Base-by-base conservation (phyloP, 345 rosid genomes). In the Limnanthes douglasii region DNA sequence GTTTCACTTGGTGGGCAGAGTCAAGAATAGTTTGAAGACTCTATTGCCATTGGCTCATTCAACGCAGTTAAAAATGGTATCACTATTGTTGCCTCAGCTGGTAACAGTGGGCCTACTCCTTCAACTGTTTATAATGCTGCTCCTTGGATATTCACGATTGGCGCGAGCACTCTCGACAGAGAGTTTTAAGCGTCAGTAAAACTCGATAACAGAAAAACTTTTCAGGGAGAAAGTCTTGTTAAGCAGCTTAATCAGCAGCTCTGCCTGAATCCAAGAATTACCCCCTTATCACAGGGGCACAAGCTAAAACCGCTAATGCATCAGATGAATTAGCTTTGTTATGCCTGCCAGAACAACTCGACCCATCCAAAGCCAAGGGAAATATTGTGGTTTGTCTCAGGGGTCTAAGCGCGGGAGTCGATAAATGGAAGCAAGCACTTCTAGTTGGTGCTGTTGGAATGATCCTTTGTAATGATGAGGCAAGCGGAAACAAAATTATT, bases 91-190 rank as follows among this genome's bases (percentile, higher is more conserved):
- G 55, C 74, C 1, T 67, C 78, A 0, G 71, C 74, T 0, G 74
- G 79, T 21, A 66, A 66, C 31, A 36, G 31, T 13, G 73, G 70
- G 4, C 75, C 71, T 0, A n/a, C 0, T 4, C 1, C 15, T 5
- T 46, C 5, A 11, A 31, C 58, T 14, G 51, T 59, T 5, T 69
- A 68, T 17, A 68, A 68, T 22, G 74, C 66, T 15, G 63, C 45
- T 1, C 74, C 67, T 1, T 68, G 74, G 74, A 64, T 56, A 15
- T 44, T 68, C 21, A 68, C 69, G 1, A 69, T 63, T 3, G 74
- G 61, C 6, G 61, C 70, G 2, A 66, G 74, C 3, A 58, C 59
- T 8, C 38, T 68, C 41, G 70, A 62, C 26, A 57, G 70, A 6
- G 49, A 56, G 25, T 63, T 59, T 3, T 49, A 45, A 7, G 61